A percentile compares a stretch with the other conserved stretches of the same genome.
These are phyloP conservation scores for Chlorociboria aeruginascens DNA, from an alignment of 495 filamentous ascomycete species.

Conservation along the genomic window DNA sequence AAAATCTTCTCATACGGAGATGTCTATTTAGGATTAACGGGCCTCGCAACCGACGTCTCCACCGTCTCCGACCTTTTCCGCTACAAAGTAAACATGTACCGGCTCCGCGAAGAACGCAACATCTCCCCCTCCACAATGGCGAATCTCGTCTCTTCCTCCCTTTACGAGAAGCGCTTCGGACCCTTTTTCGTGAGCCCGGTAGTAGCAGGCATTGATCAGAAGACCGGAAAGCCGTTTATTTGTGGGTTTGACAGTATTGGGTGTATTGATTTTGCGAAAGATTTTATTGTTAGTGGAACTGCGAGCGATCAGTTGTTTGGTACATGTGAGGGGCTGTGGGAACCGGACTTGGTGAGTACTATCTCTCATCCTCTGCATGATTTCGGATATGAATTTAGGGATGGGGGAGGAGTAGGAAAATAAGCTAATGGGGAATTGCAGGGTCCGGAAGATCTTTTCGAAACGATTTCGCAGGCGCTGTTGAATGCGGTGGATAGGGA, in stretches of 20 bases:
- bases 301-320: conserved; percentile 96
- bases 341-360: conserved; percentile 75
- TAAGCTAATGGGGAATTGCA: conserved; percentile 22
- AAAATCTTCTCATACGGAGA: conserved; percentile 98
- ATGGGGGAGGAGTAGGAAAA: not conserved
- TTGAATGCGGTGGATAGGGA: conserved; percentile 94
- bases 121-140: conserved; percentile 91
- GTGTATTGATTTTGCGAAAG: conserved; percentile 98
- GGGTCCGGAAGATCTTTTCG: conserved; percentile 90
- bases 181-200: conserved; percentile 94
- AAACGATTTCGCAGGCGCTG: conserved; percentile 95
- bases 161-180: conserved; percentile 94
- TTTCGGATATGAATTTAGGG: not conserved
- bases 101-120: conserved; percentile 89
- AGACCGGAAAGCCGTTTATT: conserved; percentile 87
- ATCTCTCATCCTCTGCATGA: not conserved
- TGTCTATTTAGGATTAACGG: conserved; percentile 93
- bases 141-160: conserved; percentile 77
- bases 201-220: conserved; percentile 85
- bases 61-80: conserved; percentile 96
- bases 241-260: conserved; percentile 99
- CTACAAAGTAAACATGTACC: conserved; percentile 99
- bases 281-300: conserved; percentile 96
- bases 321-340: conserved; percentile 97
- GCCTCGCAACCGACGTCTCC: conserved; percentile 87